A percentile compares a stretch with the other conserved stretches of the same genome.
Evolutionary conservation across 805 yeast species (phyloP).

Genomic region (Starmerella geochares): DNA sequence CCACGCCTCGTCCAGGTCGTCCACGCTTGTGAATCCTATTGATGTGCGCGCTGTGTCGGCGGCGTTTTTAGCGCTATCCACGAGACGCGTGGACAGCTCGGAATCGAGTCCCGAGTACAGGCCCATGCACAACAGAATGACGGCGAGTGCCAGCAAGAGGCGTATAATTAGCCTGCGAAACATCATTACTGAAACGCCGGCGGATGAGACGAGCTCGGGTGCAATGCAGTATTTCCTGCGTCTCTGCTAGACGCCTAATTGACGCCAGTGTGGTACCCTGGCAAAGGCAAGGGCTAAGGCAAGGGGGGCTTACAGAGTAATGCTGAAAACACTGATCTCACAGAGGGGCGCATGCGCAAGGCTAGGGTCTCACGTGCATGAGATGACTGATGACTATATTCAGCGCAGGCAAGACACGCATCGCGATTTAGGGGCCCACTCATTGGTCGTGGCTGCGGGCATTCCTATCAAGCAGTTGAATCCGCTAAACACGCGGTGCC

Average conservation of each 20-base stretch:
- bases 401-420: too few relatives aligned
- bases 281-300: neutral
- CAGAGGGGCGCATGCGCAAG: too few relatives aligned
- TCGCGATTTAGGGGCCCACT: too few relatives aligned
- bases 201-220: neutral
- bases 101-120: neutral
- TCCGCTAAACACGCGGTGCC: too few relatives aligned
- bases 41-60: neutral
- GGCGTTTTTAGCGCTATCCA: conserved; percentile 1
- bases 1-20: conserved; percentile 7
- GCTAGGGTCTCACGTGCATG: neutral
- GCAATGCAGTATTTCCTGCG: neutral
- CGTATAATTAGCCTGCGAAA: neutral
- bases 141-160: neutral
- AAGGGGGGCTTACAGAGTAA: too few relatives aligned
- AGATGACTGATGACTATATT: too few relatives aligned
- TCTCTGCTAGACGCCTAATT: neutral
- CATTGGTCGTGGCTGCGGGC: too few relatives aligned
- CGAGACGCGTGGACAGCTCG: neutral
- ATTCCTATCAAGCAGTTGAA: too few relatives aligned
- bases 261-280: neutral
- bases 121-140: neutral
- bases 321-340: too few relatives aligned
- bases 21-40: neutral
- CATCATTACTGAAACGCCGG: neutral